Base-by-base conservation (phyloP, 306 rosid species). In the Casuarina glauca region DNA sequence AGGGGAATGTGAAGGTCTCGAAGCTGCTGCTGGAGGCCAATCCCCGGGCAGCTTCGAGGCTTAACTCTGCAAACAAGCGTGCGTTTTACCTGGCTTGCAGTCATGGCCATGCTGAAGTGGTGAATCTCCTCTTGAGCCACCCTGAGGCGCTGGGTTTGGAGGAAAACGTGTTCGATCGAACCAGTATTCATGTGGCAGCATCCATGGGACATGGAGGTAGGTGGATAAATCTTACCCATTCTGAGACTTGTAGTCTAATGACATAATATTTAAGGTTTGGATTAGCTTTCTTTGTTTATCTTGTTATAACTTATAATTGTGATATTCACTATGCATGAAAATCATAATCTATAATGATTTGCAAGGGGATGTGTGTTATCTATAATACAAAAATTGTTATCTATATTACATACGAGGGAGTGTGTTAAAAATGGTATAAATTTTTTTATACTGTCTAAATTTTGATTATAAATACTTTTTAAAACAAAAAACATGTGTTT, bases 191-290 rank as follows among this genome's bases (percentile, higher is more conserved):
- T 69, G 72, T 82, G 43, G 93, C 97, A 32, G 86, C 89, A 41
- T 82, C 90, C 16, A 74, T 82, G 62, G 97, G 97, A 17, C 84
- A 88, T 81, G 44, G 87, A 53, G 93, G 97, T 93, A 43, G 1
- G 70, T 44, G 48, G 48, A 44, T 6, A 44, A 44, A 44, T 44
- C 8, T 44, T 44, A 44, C 48, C 32, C 0, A 44, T 44, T 44
- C 8, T 44, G 9, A 44, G 32, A 26, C 32, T 26, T 26, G 1
- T 26, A 26, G 32, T 44, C 8, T 49, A 50, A 72, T 7, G 39
- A 6, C 8, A 4, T 44, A 44, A 9, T 44, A 4, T 1, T 44
- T 9, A 3, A 44, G 5, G 7, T 3, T 44, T 4, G 8, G 8
- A 44, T 6, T 26, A 44, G 1, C 8, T 44, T 44, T 44, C 48